Conservation (phyloP, 768 basidiomycete genomes). For the Chalciporus sphaerocephalus region DNA sequence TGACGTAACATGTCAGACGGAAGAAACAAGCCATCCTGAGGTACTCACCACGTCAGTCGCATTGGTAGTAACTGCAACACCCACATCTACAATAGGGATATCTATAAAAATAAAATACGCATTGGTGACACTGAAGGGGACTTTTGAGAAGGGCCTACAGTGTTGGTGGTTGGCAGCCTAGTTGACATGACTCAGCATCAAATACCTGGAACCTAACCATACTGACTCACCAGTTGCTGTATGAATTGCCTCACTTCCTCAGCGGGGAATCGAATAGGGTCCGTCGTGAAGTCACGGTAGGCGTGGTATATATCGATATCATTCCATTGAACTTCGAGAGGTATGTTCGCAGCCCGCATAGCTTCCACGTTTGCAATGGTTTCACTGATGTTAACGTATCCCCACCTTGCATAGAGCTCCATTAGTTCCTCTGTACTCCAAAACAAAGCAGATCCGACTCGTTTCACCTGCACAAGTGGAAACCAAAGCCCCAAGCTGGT, state of each 20-base stretch:
- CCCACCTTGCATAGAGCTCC: conserved; percentile 32
- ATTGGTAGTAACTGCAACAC: conserved; percentile 53
- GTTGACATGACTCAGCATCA: conserved; percentile 3
- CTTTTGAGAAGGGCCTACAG: conserved; percentile 14
- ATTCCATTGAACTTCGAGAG: conserved; percentile 83
- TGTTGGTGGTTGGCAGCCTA: conserved; percentile 29
- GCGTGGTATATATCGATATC: conserved; percentile 74
- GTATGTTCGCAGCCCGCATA: conserved; percentile 67
- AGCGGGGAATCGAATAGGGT: conserved; percentile 58
- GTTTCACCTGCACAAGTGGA: conserved; percentile 62
- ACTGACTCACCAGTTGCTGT: conserved; percentile 46
- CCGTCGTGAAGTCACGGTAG: conserved; percentile 63
- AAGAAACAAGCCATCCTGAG: not conserved
- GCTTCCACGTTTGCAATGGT: conserved; percentile 49
- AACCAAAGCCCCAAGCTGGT: conserved; percentile 74
- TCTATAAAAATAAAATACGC: conserved; percentile 33
- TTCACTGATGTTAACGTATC: conserved; percentile 50
- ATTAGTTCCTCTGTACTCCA: not conserved
- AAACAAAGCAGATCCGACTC: not conserved
- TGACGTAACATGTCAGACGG: not conserved
- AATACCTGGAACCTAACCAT: not conserved
- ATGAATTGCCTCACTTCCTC: conserved; percentile 54
- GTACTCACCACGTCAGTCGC: conserved; percentile 56
- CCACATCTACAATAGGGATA: conserved; percentile 70
- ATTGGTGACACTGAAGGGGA: not conserved